Percentiles rank a stretch among this genome's conserved stretches.
Evolutionary conservation across 2,329 filamentous ascomycete genomes (phyloP).

Genomic region (Zasmidium cellare): DNA sequence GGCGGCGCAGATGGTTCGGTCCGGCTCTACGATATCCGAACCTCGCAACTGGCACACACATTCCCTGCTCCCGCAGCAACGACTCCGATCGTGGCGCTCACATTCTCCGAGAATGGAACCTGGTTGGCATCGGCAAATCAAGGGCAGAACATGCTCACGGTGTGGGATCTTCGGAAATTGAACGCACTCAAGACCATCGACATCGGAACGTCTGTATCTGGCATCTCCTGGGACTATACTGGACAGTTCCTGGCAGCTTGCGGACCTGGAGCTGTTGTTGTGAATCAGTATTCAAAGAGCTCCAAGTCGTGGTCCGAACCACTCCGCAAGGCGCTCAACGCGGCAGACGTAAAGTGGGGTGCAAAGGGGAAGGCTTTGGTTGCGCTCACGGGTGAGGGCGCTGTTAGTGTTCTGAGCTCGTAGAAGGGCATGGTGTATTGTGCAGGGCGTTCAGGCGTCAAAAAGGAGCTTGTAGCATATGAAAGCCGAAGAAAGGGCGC

Average conservation of each 20-base stretch:
- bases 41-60: slow-evolving; percentile 71
- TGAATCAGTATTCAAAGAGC: slow-evolving; percentile 86
- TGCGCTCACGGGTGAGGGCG: slow-evolving; percentile 71
- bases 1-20: slow-evolving; percentile 79
- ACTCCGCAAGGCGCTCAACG: slow-evolving; percentile 71
- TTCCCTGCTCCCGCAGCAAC: slow-evolving; percentile 59
- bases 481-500: not conserved
- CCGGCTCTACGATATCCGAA: slow-evolving; percentile 85
- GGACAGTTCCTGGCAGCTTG: slow-evolving; percentile 87
- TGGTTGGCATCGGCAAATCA: slow-evolving; percentile 86
- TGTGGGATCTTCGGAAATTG: slow-evolving; percentile 90
- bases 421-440: slow-evolving; percentile 7
- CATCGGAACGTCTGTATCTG: slow-evolving; percentile 73
- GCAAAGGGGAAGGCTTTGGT: slow-evolving; percentile 71
- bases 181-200: slow-evolving; percentile 82
- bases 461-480: not conserved
- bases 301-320: slow-evolving; percentile 88
- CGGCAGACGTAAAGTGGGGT: slow-evolving; percentile 76
- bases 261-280: slow-evolving; percentile 76
- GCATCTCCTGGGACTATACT: slow-evolving; percentile 87
- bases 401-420: slow-evolving; percentile 65
- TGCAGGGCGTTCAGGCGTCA: slow-evolving; percentile 10
- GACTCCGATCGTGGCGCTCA: slow-evolving; percentile 67
- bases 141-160: slow-evolving; percentile 73
- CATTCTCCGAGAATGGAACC: slow-evolving; percentile 95